Evolutionary conservation across 768 basidiomycete species (phyloP).

Genomic region (Daedalea quercina): DNA sequence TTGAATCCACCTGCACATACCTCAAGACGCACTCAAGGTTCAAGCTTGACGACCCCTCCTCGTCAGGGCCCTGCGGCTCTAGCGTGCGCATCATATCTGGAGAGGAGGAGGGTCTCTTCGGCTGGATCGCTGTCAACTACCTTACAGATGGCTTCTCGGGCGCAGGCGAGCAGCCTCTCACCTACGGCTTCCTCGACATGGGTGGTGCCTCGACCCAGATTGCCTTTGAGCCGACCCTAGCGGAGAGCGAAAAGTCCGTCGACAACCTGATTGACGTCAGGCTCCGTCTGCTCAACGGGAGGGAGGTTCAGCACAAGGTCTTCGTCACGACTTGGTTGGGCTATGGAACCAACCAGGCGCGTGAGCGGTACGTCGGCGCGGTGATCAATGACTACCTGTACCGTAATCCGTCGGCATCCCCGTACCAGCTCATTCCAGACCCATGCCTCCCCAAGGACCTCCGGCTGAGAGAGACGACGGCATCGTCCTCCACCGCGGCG

Average conservation of each 20-base stretch:
- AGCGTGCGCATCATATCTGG: conserved; percentile 93
- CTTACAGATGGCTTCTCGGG: conserved; percentile 91
- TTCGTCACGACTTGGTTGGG: conserved; percentile 99
- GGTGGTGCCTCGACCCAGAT: conserved; percentile 99
- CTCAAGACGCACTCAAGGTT: conserved; percentile 73
- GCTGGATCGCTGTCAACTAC: conserved; percentile 99
- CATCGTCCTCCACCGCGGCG: conserved; percentile 35
- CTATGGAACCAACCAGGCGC: conserved; percentile 95
- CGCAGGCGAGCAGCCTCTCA: conserved; percentile 53
- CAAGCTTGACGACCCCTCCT: conserved; percentile 59
- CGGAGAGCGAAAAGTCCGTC: conserved; percentile 41
- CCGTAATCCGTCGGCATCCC: conserved; percentile 21
- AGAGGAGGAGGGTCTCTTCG: conserved; percentile 96
- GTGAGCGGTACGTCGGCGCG: conserved; percentile 83
- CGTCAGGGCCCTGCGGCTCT: conserved; percentile 80
- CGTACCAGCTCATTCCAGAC: conserved; percentile 51
- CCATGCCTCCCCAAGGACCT: conserved; percentile 87
- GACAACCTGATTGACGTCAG: conserved; percentile 75
- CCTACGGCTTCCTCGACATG: conserved; percentile 98
- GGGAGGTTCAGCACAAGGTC: conserved; percentile 84
- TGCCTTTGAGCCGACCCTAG: conserved; percentile 80
- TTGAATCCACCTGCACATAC: conserved; percentile 73
- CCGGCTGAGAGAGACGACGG: conserved; percentile 43
- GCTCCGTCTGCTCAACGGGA: conserved; percentile 73
- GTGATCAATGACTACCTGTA: conserved; percentile 53